Conservation (phyloP, 768 basidiomycete species). For the Trametes meyenii region DNA sequence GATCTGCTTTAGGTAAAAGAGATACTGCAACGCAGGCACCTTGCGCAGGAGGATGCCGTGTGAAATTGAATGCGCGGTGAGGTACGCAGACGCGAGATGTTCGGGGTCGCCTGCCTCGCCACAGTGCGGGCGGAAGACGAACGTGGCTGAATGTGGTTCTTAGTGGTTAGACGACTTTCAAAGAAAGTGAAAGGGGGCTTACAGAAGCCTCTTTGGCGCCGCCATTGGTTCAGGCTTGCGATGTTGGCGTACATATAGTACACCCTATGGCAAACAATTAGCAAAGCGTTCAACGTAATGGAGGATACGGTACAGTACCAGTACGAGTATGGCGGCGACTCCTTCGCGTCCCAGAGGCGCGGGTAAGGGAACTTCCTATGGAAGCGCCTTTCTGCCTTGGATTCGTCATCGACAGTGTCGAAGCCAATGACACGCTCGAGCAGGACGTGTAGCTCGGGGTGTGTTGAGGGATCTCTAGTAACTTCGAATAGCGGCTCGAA, state of each 20-base stretch:
- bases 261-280: constrained; percentile 52
- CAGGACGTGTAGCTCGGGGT: constrained; percentile 95
- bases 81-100: constrained; percentile 93
- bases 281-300: background rate
- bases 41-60: constrained; percentile 98
- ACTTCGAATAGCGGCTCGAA: constrained; percentile 96
- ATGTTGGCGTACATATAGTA: constrained; percentile 99
- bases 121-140: constrained; percentile 94
- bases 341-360: constrained; percentile 81
- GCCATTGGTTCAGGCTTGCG: constrained; percentile 93
- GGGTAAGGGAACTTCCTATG: constrained; percentile 96
- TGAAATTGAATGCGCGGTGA: constrained; percentile 96
- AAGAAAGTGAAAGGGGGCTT: constrained; percentile 34
- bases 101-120: constrained; percentile 99
- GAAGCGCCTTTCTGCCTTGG: constrained; percentile 87
- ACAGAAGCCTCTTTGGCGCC: constrained; percentile 90
- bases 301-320: constrained; percentile 53
- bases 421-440: constrained; percentile 95
- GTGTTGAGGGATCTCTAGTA: constrained; percentile 84
- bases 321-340: constrained; percentile 94
- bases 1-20: constrained; percentile 98
- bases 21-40: constrained; percentile 94
- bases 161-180: too few relatives aligned
- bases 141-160: constrained; percentile 65
- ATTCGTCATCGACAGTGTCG: constrained; percentile 99